Evolutionary conservation across 163 green algal species (phyloP).

Genomic region (Prototheca stagnorum): DNA sequence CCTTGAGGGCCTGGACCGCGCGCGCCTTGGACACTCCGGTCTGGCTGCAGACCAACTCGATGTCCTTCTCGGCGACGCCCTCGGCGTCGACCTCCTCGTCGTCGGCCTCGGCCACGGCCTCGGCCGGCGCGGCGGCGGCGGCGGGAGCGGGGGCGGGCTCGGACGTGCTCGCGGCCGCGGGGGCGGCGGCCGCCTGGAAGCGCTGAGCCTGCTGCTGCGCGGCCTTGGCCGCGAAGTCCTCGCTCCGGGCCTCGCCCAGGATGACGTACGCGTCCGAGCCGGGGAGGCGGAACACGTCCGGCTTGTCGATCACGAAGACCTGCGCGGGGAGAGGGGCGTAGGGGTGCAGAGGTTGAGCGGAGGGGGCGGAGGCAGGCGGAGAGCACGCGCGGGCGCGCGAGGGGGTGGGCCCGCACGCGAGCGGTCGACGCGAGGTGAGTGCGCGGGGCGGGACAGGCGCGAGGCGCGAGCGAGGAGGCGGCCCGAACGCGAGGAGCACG

Average conservation of each 20-base stretch:
- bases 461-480: too few species aligned
- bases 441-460: too few species aligned
- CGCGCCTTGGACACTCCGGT: constrained; percentile 69
- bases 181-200: constrained; percentile 44
- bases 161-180: not conserved
- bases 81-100: constrained; percentile 75
- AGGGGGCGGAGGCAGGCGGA: not conserved
- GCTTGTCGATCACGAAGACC: constrained; percentile 93
- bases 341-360: not conserved
- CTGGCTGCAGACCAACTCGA: constrained; percentile 97
- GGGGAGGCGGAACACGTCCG: constrained; percentile 95
- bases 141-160: not conserved
- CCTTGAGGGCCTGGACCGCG: constrained; percentile 87
- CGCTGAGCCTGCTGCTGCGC: constrained; percentile 60
- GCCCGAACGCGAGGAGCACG: too few species aligned
- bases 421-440: too few species aligned
- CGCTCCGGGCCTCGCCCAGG: constrained; percentile 98
- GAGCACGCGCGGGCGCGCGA: too few species aligned
- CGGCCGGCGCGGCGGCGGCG: constrained; percentile 1
- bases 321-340: constrained; percentile 64
- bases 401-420: too few species aligned
- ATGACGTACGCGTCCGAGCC: constrained; percentile 96
- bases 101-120: constrained; percentile 44
- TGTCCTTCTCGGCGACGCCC: constrained; percentile 93
- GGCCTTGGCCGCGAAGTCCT: constrained; percentile 84